Evolutionary conservation across 2,329 filamentous ascomycete species (phyloP), one percentile per base, ranked within the genome.

Genomic region (Cladosporium sphaerospermum): DNA sequence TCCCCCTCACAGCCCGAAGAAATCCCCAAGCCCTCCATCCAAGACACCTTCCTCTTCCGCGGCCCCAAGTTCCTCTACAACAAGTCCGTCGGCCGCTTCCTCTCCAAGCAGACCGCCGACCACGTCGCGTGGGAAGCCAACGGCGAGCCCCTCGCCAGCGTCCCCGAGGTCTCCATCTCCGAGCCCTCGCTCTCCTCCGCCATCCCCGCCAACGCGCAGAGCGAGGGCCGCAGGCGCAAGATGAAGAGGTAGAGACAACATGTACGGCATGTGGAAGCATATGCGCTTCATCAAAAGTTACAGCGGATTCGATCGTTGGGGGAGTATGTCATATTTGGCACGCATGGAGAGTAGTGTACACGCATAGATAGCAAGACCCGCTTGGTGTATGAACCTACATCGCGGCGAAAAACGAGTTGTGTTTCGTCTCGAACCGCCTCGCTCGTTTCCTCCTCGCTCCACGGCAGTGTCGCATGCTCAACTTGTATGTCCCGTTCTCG

Each of bases 41-140:
- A 73, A 58, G 88, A 97, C 66, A 99, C 93, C 0, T 84, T 90
- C 56, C 78, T 97, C 42, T 81, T 87, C 70, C 85, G 86, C 50
- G 74, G 95, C 4, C 93, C 93, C 1, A 67, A 84, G 52, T 95
- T 85, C 81, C 67, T 82, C 53, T 93, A 86, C 73, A 76, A 71
- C 62, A 67, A 71, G 54, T 69, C 72, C 37, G 59, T 74, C 36
- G 75, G 75, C 50, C 72, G 71, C 36, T 46, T 74, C 28, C 61
- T 75, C 14, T 67, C 69, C 52, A 70, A 70, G 57, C 69, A 68
- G 49, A 65, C 62, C 14, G 58, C 68, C 23, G 61, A 64, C 44
- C 58, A 63, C 39, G 53, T 62, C 23, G 57, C 52, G 5, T 58
- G 49, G 46, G 62, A 64, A 52, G 57, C 57, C 44, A 57, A 57